Conservation (phyloP, 2,329 filamentous ascomycete species). For the Alternaria ethzedia region DNA sequence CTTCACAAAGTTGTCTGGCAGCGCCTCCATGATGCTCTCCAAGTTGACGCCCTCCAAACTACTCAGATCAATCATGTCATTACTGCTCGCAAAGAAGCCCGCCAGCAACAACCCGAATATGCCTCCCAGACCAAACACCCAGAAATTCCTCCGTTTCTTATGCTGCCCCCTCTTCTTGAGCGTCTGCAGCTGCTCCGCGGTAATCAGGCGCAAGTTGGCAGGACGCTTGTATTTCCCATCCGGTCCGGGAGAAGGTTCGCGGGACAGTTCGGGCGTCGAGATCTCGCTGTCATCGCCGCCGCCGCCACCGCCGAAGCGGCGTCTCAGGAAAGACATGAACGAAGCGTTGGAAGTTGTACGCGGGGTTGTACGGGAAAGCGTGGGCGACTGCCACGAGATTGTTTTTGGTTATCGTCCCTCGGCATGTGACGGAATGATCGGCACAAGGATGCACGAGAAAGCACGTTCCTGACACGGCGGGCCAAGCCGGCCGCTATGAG, state of each 20-base stretch:
- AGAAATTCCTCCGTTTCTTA: conserved; percentile 74
- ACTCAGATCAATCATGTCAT: conserved; percentile 87
- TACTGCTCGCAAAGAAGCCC: conserved; percentile 86
- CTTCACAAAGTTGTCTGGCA: conserved; percentile 83
- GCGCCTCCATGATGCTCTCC: conserved; percentile 83
- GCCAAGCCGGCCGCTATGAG: conserved; percentile 8
- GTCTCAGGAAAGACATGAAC: conserved; percentile 48
- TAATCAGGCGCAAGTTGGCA: conserved; percentile 59
- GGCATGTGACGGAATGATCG: conserved; percentile 23
- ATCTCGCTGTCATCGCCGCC: conserved; percentile 23
- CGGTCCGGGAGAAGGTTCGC: conserved; percentile 47
- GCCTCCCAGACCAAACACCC: conserved; percentile 87
- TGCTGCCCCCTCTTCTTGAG: conserved; percentile 52
- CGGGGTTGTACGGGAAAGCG: not conserved
- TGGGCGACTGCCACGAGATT: not conserved
- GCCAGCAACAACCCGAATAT: conserved; percentile 90
- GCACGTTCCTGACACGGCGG: conserved; percentile 1
- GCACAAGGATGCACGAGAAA: conserved; percentile 1
- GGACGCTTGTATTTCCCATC: conserved; percentile 40
- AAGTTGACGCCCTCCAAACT: conserved; percentile 74
- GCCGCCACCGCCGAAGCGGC: conserved; percentile 41
- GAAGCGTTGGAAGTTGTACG: not conserved
- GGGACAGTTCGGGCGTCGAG: conserved; percentile 43
- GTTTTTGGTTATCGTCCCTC: conserved; percentile 1
- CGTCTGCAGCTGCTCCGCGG: conserved; percentile 58